Evolutionary conservation across 257 asterid species (phyloP).

Genomic region (Parsonsia alboflavescens): DNA sequence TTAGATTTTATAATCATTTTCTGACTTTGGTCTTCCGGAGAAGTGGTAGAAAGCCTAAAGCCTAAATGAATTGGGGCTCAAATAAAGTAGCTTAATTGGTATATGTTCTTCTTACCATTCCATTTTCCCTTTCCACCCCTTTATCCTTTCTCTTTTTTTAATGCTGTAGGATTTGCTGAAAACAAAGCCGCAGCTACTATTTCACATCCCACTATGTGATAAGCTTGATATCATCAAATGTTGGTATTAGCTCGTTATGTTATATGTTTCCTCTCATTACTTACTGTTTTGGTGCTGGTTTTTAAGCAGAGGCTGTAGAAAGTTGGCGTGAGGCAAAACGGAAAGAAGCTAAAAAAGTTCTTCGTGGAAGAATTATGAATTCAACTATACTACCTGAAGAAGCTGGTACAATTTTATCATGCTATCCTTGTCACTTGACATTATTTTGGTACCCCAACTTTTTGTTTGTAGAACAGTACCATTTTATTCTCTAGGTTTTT

Average conservation of each 20-base stretch:
- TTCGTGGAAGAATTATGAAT: constrained; percentile 39
- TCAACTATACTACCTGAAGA: constrained; percentile 61
- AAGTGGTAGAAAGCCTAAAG: background rate
- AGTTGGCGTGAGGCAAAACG: constrained; percentile 68
- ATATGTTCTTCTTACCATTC: background rate
- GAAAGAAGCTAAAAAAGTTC: constrained; percentile 43
- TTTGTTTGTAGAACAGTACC: background rate
- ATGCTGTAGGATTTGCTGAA: background rate
- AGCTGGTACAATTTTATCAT: constrained; percentile 48
- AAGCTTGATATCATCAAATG: background rate
- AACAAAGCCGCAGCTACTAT: background rate
- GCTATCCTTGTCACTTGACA: background rate
- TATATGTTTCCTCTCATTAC: background rate
- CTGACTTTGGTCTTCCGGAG: background rate
- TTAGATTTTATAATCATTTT: background rate
- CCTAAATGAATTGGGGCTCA: background rate
- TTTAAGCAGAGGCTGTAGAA: constrained; percentile 59
- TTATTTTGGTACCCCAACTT: constrained; percentile 8
- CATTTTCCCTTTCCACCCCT: background rate
- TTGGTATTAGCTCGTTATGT: background rate
- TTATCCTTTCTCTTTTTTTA: background rate
- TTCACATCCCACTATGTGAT: background rate
- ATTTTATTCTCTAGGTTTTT: background rate
- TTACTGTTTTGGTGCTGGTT: constrained; percentile 7
- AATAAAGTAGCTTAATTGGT: background rate